phyloP scores from a whole-genome alignment of 352 stramenopile genomes.

The Globisporangium perplexum region DNA sequence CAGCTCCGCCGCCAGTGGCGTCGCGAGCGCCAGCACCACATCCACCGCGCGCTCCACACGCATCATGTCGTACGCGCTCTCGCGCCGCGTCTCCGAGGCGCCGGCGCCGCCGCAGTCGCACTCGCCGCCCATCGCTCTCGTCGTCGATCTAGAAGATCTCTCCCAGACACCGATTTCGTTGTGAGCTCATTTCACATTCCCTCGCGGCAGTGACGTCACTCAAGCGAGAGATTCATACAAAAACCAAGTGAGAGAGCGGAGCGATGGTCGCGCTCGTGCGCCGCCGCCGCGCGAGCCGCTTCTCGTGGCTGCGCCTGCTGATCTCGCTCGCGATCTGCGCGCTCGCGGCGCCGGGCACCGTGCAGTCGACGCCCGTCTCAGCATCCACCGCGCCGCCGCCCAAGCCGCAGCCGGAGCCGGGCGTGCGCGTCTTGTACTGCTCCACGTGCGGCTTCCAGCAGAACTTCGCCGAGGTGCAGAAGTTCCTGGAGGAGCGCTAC shows the following conservation, averaged over 20 bases:
- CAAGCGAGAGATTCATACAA: background rate
- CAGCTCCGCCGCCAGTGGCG: slow-evolving; percentile 28
- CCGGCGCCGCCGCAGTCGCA: slow-evolving; percentile 48
- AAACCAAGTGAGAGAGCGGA: background rate
- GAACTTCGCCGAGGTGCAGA: slow-evolving; percentile 71
- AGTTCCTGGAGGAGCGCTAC: slow-evolving; percentile 65
- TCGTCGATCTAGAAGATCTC: too few species aligned
- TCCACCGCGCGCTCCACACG: slow-evolving; percentile 47
- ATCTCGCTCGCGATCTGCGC: slow-evolving; percentile 23
- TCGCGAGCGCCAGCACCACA: slow-evolving; percentile 38
- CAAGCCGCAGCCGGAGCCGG: background rate
- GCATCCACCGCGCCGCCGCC: background rate
- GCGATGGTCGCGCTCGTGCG: slow-evolving; percentile 16
- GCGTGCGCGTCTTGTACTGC: slow-evolving; percentile 57
- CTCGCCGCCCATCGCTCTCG: slow-evolving; percentile 15
- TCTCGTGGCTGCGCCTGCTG: slow-evolving; percentile 23
- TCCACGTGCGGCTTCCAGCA: slow-evolving; percentile 76
- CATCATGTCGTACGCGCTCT: slow-evolving; percentile 79
- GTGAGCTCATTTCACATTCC: too few species aligned
- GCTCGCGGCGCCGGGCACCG: slow-evolving; percentile 13
- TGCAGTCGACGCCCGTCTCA: slow-evolving; percentile 1
- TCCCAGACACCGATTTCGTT: too few species aligned
- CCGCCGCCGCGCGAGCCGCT: slow-evolving; percentile 11
- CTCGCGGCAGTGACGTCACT: too few species aligned
- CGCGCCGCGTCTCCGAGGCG: slow-evolving; percentile 39